Base-by-base conservation (phyloP, 2,329 filamentous ascomycete species). In the Botrytis pseudocinerea region DNA sequence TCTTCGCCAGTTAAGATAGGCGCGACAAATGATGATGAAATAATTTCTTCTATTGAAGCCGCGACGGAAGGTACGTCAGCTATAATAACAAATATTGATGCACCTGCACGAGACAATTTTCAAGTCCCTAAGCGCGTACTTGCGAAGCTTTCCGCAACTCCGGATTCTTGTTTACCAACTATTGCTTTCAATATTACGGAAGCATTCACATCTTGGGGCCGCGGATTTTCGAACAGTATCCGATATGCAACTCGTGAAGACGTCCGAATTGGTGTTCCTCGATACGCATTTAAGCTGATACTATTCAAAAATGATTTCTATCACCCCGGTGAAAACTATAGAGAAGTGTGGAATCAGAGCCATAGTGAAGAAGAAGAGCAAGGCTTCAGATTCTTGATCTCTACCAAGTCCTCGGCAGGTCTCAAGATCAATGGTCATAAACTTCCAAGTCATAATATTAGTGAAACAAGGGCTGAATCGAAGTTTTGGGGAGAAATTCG, bases 261-360 rank as follows among this genome's bases (percentile, higher is more conserved):
- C 76, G 87, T 85, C 2, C 91, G 90, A 25, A 35, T 66, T 40
- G 64, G 46, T 28, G 89, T 98, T 51, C 93, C 95, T 1, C 95
- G 95, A 80, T 91, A 91, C 75, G 94, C 93, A 0, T 89, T 97
- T 77, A 91, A 93, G 78, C 84, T 98, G 54, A 85, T 93, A 48
- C 88, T 96, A 44, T 94, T 92, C 87, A 90, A 88, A 72, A 87
- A 90, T 0, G 88, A 88, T 18, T 91, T 91, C 73, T 91, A 93
- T 73, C 90, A 85, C 84, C 85, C 83, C 16, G 77, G 62, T 25
- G 62, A 57, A 12, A 57, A 59, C 12, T 32, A 69, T 42, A n/a
- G 25, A 35, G 63, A 69, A 35, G 61, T 54, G 70, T 65, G 68
- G n/a, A 64, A 76, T 22, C 54, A 73, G 25, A 76, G 74, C 73